A percentile compares a stretch with the other conserved stretches of the same genome.
Conservation (phyloP, 2,329 filamentous ascomycete species). For the Colletotrichum echinochloae region DNA sequence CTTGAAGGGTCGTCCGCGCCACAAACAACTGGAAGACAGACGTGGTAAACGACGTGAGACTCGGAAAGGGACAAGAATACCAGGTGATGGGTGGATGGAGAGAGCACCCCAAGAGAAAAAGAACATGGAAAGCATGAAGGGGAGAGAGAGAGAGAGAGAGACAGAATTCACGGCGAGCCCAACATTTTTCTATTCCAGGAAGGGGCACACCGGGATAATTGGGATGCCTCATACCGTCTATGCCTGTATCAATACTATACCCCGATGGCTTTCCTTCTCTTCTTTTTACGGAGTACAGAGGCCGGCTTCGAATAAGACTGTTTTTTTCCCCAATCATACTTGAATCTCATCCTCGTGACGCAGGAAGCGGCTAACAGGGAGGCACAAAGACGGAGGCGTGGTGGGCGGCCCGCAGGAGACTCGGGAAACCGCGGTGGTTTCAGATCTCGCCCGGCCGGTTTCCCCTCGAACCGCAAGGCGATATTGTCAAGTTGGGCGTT, state of each 20-base stretch:
- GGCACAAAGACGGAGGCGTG: neutral
- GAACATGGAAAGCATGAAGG: too few species aligned
- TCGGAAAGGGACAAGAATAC: neutral
- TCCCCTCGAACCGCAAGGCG: too few species aligned
- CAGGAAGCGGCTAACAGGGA: too few species aligned
- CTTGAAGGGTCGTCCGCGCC: neutral
- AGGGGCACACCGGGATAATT: slow-evolving; percentile 6
- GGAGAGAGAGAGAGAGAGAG: neutral
- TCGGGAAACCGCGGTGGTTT: too few species aligned
- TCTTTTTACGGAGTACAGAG: neutral
- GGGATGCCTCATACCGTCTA: slow-evolving; percentile 2
- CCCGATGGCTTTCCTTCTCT: slow-evolving; percentile 8
- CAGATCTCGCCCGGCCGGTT: too few species aligned
- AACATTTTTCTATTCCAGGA: neutral
- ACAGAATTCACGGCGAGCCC: neutral
- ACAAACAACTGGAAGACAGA: neutral
- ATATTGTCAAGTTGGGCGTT: too few species aligned
- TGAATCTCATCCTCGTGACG: neutral
- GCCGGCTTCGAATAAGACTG: neutral
- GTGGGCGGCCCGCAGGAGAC: neutral
- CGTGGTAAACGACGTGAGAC: neutral
- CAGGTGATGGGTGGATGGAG: neutral
- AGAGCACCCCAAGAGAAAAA: neutral
- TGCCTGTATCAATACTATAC: slow-evolving; percentile 20
- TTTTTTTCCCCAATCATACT: neutral